These are phyloP conservation scores for Nannochloris sp. DNA, from an alignment of 139 green algal genomes.

Conservation along the genomic window DNA sequence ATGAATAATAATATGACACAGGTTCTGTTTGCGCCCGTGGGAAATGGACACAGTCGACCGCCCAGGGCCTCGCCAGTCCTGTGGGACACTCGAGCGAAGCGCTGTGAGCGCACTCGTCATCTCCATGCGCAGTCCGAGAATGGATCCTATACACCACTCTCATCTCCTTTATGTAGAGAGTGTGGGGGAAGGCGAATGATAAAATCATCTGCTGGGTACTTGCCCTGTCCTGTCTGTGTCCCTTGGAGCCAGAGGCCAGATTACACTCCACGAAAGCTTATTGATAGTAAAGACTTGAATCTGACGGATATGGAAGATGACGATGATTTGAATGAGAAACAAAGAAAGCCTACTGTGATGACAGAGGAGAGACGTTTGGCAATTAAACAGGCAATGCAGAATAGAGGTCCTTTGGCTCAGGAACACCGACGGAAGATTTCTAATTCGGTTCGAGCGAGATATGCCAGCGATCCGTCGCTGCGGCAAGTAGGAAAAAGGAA, in stretches of 20 bases:
- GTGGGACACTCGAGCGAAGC: no score
- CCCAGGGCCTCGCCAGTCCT: no score
- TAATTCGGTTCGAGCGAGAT: conserved; percentile 1
- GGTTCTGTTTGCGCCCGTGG: no score
- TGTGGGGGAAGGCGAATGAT: conserved; percentile 11
- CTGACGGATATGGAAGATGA: neutral
- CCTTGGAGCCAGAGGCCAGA: conserved; percentile 15
- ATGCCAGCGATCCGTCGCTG: conserved; percentile 17
- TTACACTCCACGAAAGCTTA: conserved; percentile 6
- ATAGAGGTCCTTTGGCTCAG: conserved; percentile 7
- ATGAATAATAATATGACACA: no score
- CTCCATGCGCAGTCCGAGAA: no score
- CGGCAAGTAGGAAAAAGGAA: conserved; percentile 18
- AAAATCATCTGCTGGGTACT: neutral
- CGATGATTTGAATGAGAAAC: neutral
- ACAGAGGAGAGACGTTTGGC: conserved; percentile 10
- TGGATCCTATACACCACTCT: neutral
- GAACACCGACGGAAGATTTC: conserved; percentile 19
- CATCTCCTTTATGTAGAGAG: conserved; percentile 1
- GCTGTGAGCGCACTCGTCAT: no score
- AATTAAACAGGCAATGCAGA: conserved; percentile 14
- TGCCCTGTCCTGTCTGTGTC: conserved; percentile 13
- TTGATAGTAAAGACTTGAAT: conserved; percentile 9
- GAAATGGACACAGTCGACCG: no score
- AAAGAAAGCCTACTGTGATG: conserved; percentile 14